These are phyloP conservation scores for Starmera amethionina DNA, from an alignment of 805 yeast genomes.

Conservation along the genomic window DNA sequence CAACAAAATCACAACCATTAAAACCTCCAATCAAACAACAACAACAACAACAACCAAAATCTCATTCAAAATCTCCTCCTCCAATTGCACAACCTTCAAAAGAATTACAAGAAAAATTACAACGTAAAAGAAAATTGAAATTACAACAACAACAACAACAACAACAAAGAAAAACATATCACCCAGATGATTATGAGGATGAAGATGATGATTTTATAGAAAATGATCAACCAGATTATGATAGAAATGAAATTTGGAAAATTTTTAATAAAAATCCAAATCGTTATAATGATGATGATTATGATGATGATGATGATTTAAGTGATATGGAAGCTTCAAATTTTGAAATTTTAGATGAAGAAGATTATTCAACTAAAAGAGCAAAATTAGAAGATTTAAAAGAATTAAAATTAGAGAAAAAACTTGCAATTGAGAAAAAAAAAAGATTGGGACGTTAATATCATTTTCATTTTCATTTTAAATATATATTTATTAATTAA, in stretches of 20 bases:
- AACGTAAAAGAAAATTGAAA: slow-evolving; percentile 16
- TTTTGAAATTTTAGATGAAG: slow-evolving; percentile 79
- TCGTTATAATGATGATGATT: slow-evolving; percentile 32
- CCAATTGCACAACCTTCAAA: slow-evolving; percentile 47
- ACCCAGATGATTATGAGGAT: slow-evolving; percentile 43
- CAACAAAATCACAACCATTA: slow-evolving; percentile 2
- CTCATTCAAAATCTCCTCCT: slow-evolving; percentile 11
- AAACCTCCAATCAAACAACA: not conserved
- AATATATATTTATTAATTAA: not conserved
- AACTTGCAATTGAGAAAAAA: slow-evolving; percentile 35
- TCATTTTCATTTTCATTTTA: not conserved
- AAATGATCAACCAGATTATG: slow-evolving; percentile 40
- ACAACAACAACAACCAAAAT: slow-evolving; percentile 6
- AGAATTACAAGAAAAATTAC: slow-evolving; percentile 36
- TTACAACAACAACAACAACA: slow-evolving; percentile 5
- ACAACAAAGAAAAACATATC: slow-evolving; percentile 19
- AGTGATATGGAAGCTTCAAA: slow-evolving; percentile 92
- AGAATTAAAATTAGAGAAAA: slow-evolving; percentile 55
- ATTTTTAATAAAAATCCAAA: slow-evolving; percentile 62
- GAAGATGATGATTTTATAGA: slow-evolving; percentile 41
- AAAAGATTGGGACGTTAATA: slow-evolving; percentile 19
- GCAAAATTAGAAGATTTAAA: slow-evolving; percentile 71
- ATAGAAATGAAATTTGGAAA: slow-evolving; percentile 84
- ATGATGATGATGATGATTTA: slow-evolving; percentile 35
- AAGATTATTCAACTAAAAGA: slow-evolving; percentile 50